Base-by-base conservation (phyloP, 805 yeast species). In the Myxozyma nipponensis region DNA sequence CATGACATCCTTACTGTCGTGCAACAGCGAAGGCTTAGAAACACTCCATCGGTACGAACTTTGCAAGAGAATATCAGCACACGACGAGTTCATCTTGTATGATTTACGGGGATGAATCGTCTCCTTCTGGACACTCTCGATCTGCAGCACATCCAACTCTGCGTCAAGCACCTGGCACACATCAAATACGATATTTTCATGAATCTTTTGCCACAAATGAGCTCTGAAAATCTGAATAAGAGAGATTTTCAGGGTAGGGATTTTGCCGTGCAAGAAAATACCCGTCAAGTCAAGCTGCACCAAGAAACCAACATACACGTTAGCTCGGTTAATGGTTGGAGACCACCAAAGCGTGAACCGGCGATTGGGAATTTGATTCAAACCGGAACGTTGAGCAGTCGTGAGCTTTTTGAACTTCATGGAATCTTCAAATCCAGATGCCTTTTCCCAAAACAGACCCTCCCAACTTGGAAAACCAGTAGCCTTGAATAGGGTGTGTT, bases 341-440 rank as follows among this genome's bases (percentile, higher is more conserved):
- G 97, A 89, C 99, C 99, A 93, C 99, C 99, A 93, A 26, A 93
- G 72, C 0, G 98, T 93, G 65, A 93, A 93, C 41, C 99, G 78
- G 66, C 99, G 83, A 65, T 93, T 93, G 2, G 99, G 99, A 63
- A 93, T 91, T 70, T 93, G 99, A 63, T 95, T 86, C 58, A 93
- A 76, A 65, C 99, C 99, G 3, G 96, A 84, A 63, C 98, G 76
- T 72, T 93, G 99, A 1, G 99, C 99, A 69, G 91, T 91, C 1
- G 99, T 93, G 60, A 93, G 76, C 65, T 91, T 93, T 67, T 90
- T 89, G 69, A 89, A 86, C 66, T 90, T 91, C 78, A 93, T 77
- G 0, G 96, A 85, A 62, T 93, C 98, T 67, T 93, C 99, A 66
- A 90, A 93, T 0, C 98, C 98, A 24, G 95, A 83, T 0, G 95